A percentile compares a stretch with the other conserved stretches of the same genome.
phyloP scores from a whole-genome alignment of 1,284 basidiomycete genomes.

The Chalciporus piperatoides region DNA sequence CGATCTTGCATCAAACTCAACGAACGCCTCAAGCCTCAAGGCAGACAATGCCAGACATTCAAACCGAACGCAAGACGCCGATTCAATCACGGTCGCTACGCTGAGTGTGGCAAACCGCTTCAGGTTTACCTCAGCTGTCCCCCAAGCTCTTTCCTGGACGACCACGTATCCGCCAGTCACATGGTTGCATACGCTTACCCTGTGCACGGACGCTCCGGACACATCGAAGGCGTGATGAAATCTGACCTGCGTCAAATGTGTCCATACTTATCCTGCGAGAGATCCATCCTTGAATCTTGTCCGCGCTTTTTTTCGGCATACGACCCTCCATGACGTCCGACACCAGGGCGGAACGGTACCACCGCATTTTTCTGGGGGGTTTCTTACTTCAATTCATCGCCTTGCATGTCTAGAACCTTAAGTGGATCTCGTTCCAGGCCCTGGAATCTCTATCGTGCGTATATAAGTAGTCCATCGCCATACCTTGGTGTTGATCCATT shows the following conservation, averaged over 20 bases:
- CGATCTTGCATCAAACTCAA: conserved; percentile 21
- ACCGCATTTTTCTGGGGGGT: conserved; percentile 31
- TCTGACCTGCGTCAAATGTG: conserved; percentile 11
- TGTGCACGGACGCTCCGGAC: conserved; percentile 27
- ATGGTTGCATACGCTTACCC: conserved; percentile 14
- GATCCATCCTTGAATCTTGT: conserved; percentile 18
- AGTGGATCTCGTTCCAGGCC: conserved; percentile 17
- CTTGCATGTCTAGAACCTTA: conserved; percentile 23
- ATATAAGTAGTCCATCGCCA: conserved; percentile 23
- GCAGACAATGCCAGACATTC: conserved; percentile 19
- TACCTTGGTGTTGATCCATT: conserved; percentile 5
- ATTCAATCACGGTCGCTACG: conserved; percentile 20
- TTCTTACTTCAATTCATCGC: conserved; percentile 33
- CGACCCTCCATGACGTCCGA: conserved; percentile 18
- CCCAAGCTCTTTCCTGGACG: conserved; percentile 9
- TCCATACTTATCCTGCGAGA: conserved; percentile 4
- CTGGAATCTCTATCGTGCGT: conserved; percentile 21
- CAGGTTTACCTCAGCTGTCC: conserved; percentile 30
- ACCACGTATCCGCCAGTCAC: conserved; percentile 7
- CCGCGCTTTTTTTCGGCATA: conserved; percentile 19
- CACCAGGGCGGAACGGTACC: conserved; percentile 11
- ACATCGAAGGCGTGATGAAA: conserved; percentile 32
- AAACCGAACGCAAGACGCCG: conserved; percentile 16
- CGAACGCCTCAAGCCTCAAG: conserved; percentile 33
- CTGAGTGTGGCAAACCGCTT: conserved; percentile 15